Base-by-base conservation (phyloP, 2,329 filamentous ascomycete genomes). In the Sarocladium brachiariae region DNA sequence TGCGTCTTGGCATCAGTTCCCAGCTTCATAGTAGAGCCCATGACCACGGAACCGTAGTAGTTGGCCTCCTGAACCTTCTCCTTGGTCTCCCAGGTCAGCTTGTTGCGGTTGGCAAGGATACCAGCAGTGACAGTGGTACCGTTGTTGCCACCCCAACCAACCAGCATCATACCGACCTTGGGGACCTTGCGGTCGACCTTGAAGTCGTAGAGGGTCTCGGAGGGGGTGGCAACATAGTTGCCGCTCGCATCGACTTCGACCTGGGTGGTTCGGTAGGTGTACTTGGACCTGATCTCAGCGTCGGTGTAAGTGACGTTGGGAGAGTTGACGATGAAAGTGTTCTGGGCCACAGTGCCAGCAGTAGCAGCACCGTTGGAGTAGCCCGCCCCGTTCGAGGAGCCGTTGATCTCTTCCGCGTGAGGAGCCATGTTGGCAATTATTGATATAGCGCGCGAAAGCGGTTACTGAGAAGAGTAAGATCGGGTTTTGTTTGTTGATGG, bases 91-190 rank as follows among this genome's bases (percentile, higher is more conserved):
- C 93, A 99, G 55, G 77, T 75, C 53, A 97, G 80, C 53, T 82
- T 79, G 60, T 85, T 87, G 66, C 89, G 87, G 74, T 99, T 99
- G 71, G 92, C 93, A 66, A 99, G 80, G 71, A 99, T 95, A 68
- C 92, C 93, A 55, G 93, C 93, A 53, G 93, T 97, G 55, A 99
- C 89, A 52, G 93, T 99, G 58, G 89, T 89, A 58, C 93, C 93
- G 67, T 99, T 99, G 82, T 99, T 99, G 65, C 93, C 93, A 71
- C 93, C 93, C 83, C 87, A 92, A 57, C 93, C 93, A 59, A 99
- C 92, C 58, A 99, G 80, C 93, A 99, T 97, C 75, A 96, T 81
- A 65, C 93, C 93, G 59, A 89, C 81, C 78, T 92, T 95, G 71
- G 90, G 89, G 53, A 97, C 81, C 71, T 87, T 88, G 69, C 92